Base-by-base conservation (phyloP, 2,329 filamentous ascomycete species). In the Ophiosphaerella herpotricha region DNA sequence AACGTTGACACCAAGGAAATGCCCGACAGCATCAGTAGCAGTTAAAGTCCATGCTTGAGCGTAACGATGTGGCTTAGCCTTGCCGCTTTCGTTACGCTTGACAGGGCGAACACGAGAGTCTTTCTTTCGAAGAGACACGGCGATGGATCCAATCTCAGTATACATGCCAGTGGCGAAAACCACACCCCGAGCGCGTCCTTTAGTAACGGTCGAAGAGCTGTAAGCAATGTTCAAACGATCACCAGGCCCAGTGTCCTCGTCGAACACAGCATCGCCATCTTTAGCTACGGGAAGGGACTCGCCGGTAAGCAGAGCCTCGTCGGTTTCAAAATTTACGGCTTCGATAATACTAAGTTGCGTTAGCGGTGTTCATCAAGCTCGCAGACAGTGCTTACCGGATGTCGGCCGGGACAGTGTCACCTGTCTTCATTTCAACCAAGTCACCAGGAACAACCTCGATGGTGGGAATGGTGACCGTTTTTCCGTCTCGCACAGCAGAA, bases 141-240 rank as follows among this genome's bases (percentile, higher is more conserved):
- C 87, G 57, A 91, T 90, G 57, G 83, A 83, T 50, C 88, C 88
- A 45, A 91, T 87, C 64, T 90, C 85, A 11, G 88, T 90, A 49
- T 79, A 74, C 85, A 89, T 88, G 37, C 84, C 87, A 5, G 84
- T 88, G 11, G 83, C 80, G 43, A 85, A 82, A 41, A 89, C 86
- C 36, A 90, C 80, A 47, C 86, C 87, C 7, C 79, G 83, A 23
- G 82, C 87, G 42, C 87, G 84, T 35, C 87, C 87, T 55, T 86
- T 85, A 12, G 85, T 88, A 51, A 89, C 80, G 2, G 82, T 87
- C 47, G 85, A 88, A 43, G 85, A 86, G 48, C 85, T 87, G 71
- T 87, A 90, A 26, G 83, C 82, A 67, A 89, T 80, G 65, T 90
- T 90, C 63, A 83, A 76, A 23, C 86, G 82, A 67, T 90, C 87